Conservation (phyloP, 768 basidiomycete species). For the Tylopilus balloui region DNA sequence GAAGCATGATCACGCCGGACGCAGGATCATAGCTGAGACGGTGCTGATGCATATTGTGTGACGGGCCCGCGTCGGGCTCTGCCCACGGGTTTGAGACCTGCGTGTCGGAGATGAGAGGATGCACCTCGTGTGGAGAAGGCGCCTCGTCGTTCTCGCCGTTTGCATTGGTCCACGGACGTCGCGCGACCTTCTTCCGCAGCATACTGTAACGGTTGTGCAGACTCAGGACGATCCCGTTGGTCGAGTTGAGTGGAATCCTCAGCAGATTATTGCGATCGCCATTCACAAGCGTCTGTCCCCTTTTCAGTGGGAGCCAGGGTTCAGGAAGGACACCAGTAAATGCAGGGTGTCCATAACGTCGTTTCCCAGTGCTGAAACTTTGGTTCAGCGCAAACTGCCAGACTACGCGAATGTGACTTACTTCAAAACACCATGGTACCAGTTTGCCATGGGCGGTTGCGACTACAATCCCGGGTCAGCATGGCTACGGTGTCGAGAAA, state of each 20-base stretch:
- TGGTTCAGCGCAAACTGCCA: slow-evolving; percentile 1
- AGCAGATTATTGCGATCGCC: slow-evolving; percentile 33
- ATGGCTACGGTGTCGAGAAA: background rate
- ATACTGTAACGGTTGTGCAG: slow-evolving; percentile 68
- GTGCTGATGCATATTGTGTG: slow-evolving; percentile 36
- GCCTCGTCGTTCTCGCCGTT: slow-evolving; percentile 6
- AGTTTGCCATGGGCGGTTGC: slow-evolving; percentile 95
- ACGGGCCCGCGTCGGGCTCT: slow-evolving; percentile 32
- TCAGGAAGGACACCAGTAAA: slow-evolving; percentile 89
- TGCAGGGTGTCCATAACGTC: slow-evolving; percentile 93
- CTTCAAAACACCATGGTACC: slow-evolving; percentile 93
- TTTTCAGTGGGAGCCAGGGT: slow-evolving; percentile 92
- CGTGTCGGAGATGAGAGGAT: slow-evolving; percentile 24
- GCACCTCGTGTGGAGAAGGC: slow-evolving; percentile 12
- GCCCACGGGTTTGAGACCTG: slow-evolving; percentile 56
- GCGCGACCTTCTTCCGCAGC: slow-evolving; percentile 35
- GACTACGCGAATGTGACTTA: slow-evolving; percentile 29
- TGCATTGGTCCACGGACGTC: slow-evolving; percentile 1
- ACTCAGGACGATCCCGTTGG: slow-evolving; percentile 76
- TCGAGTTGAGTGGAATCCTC: slow-evolving; percentile 37
- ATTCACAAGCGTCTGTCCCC: slow-evolving; percentile 72
- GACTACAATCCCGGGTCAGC: slow-evolving; percentile 48
- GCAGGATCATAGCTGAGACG: slow-evolving; percentile 80
- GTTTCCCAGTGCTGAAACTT: slow-evolving; percentile 74
- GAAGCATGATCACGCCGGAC: slow-evolving; percentile 84